Evolutionary conservation across 352 stramenopile genomes (phyloP).

Genomic region (Stramenopiles sp.): DNA sequence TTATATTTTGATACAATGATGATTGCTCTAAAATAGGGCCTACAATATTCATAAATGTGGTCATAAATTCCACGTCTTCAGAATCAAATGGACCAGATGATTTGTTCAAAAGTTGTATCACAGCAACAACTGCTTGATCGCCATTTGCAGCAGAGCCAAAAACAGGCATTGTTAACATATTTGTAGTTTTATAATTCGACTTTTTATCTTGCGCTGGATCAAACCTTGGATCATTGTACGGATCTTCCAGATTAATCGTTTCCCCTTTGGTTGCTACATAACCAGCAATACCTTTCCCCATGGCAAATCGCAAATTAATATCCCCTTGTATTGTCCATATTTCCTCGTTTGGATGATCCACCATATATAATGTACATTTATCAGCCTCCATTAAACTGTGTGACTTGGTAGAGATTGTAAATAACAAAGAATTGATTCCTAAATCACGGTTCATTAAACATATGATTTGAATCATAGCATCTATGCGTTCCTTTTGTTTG

Average conservation of each 20-base stretch:
- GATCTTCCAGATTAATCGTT: no score
- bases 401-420: constrained; percentile 62
- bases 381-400: constrained; percentile 57
- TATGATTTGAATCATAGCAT: constrained; percentile 57
- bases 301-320: constrained; percentile 59
- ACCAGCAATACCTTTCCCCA: constrained; percentile 55
- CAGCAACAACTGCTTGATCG: constrained; percentile 17
- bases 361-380: constrained; percentile 67
- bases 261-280: constrained; percentile 27
- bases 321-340: constrained; percentile 63
- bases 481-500: no score
- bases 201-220: no score
- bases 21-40: constrained; percentile 58
- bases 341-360: constrained; percentile 59
- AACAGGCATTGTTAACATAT: no score
- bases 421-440: constrained; percentile 65
- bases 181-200: no score
- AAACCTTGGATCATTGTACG: no score
- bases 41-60: constrained; percentile 57
- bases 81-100: constrained; percentile 54
- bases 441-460: constrained; percentile 62
- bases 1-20: no score
- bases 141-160: no score
- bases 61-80: constrained; percentile 59
- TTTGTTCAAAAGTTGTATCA: constrained; percentile 25